Base-by-base conservation (phyloP, 768 basidiomycete genomes). In the Pholiota molesta region DNA sequence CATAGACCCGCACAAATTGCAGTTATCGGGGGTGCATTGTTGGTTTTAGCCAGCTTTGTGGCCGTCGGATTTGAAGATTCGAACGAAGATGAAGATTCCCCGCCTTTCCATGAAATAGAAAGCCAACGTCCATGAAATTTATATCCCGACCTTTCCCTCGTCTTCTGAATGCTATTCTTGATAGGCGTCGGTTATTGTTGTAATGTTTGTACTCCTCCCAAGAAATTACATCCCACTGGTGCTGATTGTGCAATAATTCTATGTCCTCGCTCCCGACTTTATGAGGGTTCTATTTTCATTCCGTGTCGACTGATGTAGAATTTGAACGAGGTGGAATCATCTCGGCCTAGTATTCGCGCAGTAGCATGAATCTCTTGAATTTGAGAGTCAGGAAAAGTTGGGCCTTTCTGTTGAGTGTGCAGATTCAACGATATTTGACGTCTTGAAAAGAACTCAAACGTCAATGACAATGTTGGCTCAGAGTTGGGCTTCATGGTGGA, bases 1-100 rank as follows among this genome's bases (percentile, higher is more conserved):
- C 61, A 69, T 6, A 63, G 70, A 42, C 79, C 88, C 31, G 79
- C 86, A 21, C 77, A 82, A 21, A 68, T 73, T 9, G 81, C 89
- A 70, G 89, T 92, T 17, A 74, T 94, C 29, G 29, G 87, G 10
- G 96, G 96, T 10, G 95, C 94, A 0, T 62, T 80, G 5, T 74
- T 97, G 49, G 95, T 97, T 6, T 75, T 96, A 9, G 70, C 82
- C 19, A 89, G 87, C 63, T 97, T 97, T 69, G 79, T 90, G n/a
- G 66, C 68, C 7, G 68, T 72, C 21, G 74, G 76, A 26, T 52
- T 74, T 28, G 72, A 72, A 47, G 70, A 74, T 47, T 65, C 69
- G 14, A 69, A 71, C 37, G 64, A 67, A 45, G 33, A 62, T 5
- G 65, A 63, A 23, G 61, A 62, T 40, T 29, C 35, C 21, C 26